These are phyloP conservation scores for Ceratobasidium sp. DNA, from an alignment of 1,284 basidiomycete species.

Conservation along the genomic window DNA sequence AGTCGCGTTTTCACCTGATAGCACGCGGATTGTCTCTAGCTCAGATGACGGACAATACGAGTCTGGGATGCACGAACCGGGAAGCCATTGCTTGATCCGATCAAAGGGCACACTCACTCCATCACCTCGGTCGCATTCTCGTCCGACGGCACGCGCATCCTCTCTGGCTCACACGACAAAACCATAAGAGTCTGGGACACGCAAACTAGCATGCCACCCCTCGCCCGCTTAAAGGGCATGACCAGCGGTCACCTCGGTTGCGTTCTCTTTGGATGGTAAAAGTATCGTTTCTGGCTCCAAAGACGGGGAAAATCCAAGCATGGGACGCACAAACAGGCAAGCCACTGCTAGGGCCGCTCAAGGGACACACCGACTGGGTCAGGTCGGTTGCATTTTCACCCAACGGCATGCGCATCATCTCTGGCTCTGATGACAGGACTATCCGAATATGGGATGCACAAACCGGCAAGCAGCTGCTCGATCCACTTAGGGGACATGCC, in stretches of 20 bases:
- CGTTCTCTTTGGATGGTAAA: neutral
- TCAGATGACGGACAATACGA: neutral
- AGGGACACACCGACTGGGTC: neutral
- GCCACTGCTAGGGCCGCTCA: neutral
- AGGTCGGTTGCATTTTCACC: neutral
- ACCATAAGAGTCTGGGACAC: neutral
- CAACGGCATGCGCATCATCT: neutral
- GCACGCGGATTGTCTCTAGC: neutral
- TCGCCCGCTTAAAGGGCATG: too few species aligned
- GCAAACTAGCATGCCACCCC: neutral
- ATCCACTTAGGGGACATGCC: neutral
- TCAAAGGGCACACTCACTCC: neutral
- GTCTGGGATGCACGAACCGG: neutral
- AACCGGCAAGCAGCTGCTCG: neutral
- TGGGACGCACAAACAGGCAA: neutral
- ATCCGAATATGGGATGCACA: neutral
- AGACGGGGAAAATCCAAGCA: neutral
- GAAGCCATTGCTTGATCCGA: neutral
- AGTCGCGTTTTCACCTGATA: neutral
- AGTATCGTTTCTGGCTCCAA: neutral
- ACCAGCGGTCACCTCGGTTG: too few species aligned
- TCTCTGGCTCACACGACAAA: neutral
- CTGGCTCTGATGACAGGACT: neutral
- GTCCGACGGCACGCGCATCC: neutral
- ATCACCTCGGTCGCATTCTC: neutral